A percentile compares a stretch with the other conserved stretches of the same genome.
phyloP scores from a whole-genome alignment of 495 filamentous ascomycete genomes.

The Penicillium cataractarum region DNA sequence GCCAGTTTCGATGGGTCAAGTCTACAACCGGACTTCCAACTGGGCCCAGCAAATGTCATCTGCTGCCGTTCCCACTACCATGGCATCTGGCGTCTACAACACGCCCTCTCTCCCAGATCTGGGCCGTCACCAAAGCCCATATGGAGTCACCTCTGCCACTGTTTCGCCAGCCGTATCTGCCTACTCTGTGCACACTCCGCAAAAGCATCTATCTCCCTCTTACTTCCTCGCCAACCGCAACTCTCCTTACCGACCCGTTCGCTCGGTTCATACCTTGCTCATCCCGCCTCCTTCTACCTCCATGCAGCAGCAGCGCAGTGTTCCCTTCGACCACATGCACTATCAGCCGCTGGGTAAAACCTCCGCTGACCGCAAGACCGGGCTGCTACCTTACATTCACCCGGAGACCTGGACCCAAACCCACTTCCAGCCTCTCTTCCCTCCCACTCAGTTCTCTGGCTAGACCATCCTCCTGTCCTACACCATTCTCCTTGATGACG shows the following conservation, averaged over 20 bases:
- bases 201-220: constrained; percentile 63
- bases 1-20: constrained; percentile 60
- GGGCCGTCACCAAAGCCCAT: constrained; percentile 41
- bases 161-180: constrained; percentile 47
- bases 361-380: constrained; percentile 74
- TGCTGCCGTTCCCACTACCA: constrained; percentile 36
- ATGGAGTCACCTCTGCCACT: constrained; percentile 39
- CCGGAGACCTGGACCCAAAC: constrained; percentile 51
- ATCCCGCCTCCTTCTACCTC: constrained; percentile 84
- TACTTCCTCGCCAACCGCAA: constrained; percentile 65
- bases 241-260: constrained; percentile 91
- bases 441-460: constrained; percentile 43
- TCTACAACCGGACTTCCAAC: constrained; percentile 55
- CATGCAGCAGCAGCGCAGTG: constrained; percentile 67
- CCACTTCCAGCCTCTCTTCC: constrained; percentile 41
- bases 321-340: constrained; percentile 85
- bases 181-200: constrained; percentile 51
- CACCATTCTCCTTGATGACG: constrained; percentile 22
- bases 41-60: constrained; percentile 54
- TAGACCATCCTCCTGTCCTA: constrained; percentile 13
- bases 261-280: constrained; percentile 83
- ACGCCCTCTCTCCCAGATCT: constrained; percentile 57
- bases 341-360: constrained; percentile 86
- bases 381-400: constrained; percentile 75
- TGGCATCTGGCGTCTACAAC: constrained; percentile 49